A percentile compares a stretch with the other conserved stretches of the same genome.
Conservation (phyloP, 371 early-diverging fungal species). For the Choanephora cucurbitarum region DNA sequence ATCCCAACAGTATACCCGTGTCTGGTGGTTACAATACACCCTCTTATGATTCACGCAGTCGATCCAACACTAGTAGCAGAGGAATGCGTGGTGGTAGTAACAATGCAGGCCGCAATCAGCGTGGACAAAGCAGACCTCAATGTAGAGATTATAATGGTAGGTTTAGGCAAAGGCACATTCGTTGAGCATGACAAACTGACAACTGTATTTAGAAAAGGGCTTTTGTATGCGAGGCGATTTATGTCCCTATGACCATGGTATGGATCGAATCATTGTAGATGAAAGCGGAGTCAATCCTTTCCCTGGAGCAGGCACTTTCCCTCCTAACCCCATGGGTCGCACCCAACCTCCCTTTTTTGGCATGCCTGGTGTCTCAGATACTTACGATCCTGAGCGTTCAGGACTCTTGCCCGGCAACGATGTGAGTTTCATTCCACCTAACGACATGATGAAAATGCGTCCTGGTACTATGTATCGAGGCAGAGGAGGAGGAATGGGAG, state of each 20-base stretch:
- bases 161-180: too few relatives aligned
- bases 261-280: slow-evolving; percentile 74
- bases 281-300: slow-evolving; percentile 43
- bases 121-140: slow-evolving; percentile 43
- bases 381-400: slow-evolving; percentile 58
- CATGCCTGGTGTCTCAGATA: slow-evolving; percentile 38
- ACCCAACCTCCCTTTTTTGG: slow-evolving; percentile 23
- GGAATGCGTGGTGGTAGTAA: slow-evolving; percentile 43
- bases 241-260: slow-evolving; percentile 82
- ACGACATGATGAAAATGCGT: slow-evolving; percentile 18
- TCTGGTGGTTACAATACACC: slow-evolving; percentile 1
- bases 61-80: slow-evolving; percentile 31
- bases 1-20: slow-evolving; percentile 7
- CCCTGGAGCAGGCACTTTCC: slow-evolving; percentile 17
- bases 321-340: slow-evolving; percentile 21
- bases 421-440: slow-evolving; percentile 9
- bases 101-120: slow-evolving; percentile 27
- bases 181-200: too few relatives aligned
- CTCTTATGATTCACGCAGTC: slow-evolving; percentile 18
- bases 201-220: slow-evolving; percentile 72
- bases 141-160: slow-evolving; percentile 82
- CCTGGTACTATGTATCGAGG: slow-evolving; percentile 4
- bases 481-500: slow-evolving; percentile 4
- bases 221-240: slow-evolving; percentile 81
- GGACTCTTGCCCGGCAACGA: slow-evolving; percentile 20